phyloP scores from a whole-genome alignment of 2,329 filamentous ascomycete species.

The Thelonectria blattea region DNA sequence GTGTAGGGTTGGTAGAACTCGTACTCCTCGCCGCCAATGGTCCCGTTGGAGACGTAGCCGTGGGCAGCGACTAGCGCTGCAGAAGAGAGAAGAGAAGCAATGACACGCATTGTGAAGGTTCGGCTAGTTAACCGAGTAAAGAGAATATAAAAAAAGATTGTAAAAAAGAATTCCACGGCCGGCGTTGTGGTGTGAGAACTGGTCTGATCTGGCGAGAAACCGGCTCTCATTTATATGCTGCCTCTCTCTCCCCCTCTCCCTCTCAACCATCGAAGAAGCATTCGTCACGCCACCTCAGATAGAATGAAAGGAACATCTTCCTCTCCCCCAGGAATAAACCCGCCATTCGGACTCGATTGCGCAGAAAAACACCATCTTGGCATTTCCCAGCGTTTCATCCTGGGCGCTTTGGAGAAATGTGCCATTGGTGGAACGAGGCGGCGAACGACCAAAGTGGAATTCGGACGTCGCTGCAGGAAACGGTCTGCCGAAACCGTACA shows the following conservation, averaged over 20 bases:
- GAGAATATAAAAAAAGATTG: background rate
- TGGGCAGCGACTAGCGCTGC: conserved; percentile 54
- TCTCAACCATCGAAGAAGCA: background rate
- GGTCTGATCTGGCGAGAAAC: conserved; percentile 6
- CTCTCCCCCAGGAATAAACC: conserved; percentile 18
- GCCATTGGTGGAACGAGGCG: conserved; percentile 30
- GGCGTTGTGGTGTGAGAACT: conserved; percentile 20
- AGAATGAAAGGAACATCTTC: conserved; percentile 18
- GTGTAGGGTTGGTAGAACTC: conserved; percentile 46
- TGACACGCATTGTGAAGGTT: conserved; percentile 30
- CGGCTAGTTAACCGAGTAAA: too few species aligned
- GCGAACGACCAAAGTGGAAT: conserved; percentile 18
- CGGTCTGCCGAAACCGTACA: background rate
- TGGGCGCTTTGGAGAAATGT: conserved; percentile 13
- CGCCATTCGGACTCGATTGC: conserved; percentile 29
- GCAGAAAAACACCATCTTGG: conserved; percentile 12
- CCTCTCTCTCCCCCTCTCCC: too few species aligned
- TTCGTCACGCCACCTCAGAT: background rate
- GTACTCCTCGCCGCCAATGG: conserved; percentile 47
- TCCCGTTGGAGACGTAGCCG: conserved; percentile 54
- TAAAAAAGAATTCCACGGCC: conserved; percentile 12
- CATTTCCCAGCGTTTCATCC: conserved; percentile 24
- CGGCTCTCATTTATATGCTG: conserved; percentile 23
- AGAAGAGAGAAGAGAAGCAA: conserved; percentile 38
- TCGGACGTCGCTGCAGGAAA: conserved; percentile 13